phyloP scores from a whole-genome alignment of 345 rosid species.

The Pugionium cornutum region DNA sequence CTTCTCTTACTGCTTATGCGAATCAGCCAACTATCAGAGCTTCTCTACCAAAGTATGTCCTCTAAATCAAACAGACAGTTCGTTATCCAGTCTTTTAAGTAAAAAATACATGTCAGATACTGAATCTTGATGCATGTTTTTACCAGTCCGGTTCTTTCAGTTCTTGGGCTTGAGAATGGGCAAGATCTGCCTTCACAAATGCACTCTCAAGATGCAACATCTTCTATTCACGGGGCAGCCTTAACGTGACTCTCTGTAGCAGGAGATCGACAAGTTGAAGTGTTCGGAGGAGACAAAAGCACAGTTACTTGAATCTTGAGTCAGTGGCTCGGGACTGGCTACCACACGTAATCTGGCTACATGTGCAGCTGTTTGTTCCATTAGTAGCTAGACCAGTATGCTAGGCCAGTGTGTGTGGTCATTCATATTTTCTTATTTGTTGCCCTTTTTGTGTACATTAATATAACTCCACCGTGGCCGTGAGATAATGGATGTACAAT shows the following conservation, averaged over 20 bases:
- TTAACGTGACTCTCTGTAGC: slow-evolving; percentile 43
- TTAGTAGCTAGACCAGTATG: slow-evolving; percentile 4
- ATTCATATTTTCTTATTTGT: slow-evolving; percentile 14
- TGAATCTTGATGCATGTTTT: slow-evolving; percentile 24
- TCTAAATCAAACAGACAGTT: slow-evolving; percentile 13
- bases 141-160: slow-evolving; percentile 68
- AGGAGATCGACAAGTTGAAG: too few species aligned
- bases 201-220: slow-evolving; percentile 58
- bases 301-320: slow-evolving; percentile 20
- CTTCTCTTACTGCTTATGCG: slow-evolving; percentile 66
- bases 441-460: slow-evolving; percentile 15
- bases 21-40: slow-evolving; percentile 62
- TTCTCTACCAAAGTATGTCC: slow-evolving; percentile 71
- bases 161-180: slow-evolving; percentile 71
- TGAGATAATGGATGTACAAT: not conserved
- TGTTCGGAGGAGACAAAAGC: slow-evolving; percentile 28
- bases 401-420: slow-evolving; percentile 20
- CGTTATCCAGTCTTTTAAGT: not conserved
- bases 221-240: slow-evolving; percentile 60
- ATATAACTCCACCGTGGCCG: slow-evolving; percentile 17
- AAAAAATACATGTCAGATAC: not conserved
- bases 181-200: slow-evolving; percentile 47
- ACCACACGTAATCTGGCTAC: slow-evolving; percentile 31
- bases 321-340: slow-evolving; percentile 27
- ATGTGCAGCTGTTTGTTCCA: slow-evolving; percentile 29